A percentile compares a stretch with the other conserved stretches of the same genome.
Conservation (phyloP, 371 early-diverging fungal species). For the Mortierella sp. region DNA sequence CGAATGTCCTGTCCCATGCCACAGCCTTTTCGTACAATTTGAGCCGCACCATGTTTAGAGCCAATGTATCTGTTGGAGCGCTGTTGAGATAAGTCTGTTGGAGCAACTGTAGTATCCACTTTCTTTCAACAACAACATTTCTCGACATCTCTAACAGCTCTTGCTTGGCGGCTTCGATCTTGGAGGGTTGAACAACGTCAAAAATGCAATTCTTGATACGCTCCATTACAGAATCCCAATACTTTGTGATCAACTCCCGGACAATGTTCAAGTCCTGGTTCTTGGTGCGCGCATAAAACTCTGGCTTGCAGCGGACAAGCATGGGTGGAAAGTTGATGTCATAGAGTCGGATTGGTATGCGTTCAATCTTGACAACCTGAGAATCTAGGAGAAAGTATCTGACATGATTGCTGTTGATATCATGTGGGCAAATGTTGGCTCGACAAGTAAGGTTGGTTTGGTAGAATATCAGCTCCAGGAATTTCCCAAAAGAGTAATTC, state of each 20-base stretch:
- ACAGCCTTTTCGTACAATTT: slow-evolving; percentile 83
- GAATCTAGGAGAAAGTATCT: slow-evolving; percentile 82
- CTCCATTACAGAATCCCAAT: slow-evolving; percentile 80
- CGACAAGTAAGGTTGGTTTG: slow-evolving; percentile 75
- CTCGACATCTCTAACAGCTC: slow-evolving; percentile 71
- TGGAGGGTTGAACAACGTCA: slow-evolving; percentile 74
- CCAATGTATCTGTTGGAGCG: slow-evolving; percentile 81
- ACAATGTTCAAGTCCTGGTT: slow-evolving; percentile 73
- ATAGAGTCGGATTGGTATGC: slow-evolving; percentile 78
- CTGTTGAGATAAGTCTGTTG: slow-evolving; percentile 85
- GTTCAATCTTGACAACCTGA: slow-evolving; percentile 81
- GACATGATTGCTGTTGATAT: slow-evolving; percentile 81
- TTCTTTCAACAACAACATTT: slow-evolving; percentile 81
- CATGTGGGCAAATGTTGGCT: slow-evolving; percentile 86
- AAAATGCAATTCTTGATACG: slow-evolving; percentile 69
- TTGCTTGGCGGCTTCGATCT: slow-evolving; percentile 74
- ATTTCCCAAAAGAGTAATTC: slow-evolving; percentile 96
- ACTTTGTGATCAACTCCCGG: slow-evolving; percentile 67
- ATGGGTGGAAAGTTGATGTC: slow-evolving; percentile 88
- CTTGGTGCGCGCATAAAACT: slow-evolving; percentile 66
- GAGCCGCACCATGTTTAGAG: slow-evolving; percentile 80
- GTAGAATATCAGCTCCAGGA: slow-evolving; percentile 91
- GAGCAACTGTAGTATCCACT: slow-evolving; percentile 80
- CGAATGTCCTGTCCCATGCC: slow-evolving; percentile 87
- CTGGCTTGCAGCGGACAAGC: slow-evolving; percentile 70